phyloP scores from a whole-genome alignment of 257 asterid species.

The Mentha longifolia region DNA sequence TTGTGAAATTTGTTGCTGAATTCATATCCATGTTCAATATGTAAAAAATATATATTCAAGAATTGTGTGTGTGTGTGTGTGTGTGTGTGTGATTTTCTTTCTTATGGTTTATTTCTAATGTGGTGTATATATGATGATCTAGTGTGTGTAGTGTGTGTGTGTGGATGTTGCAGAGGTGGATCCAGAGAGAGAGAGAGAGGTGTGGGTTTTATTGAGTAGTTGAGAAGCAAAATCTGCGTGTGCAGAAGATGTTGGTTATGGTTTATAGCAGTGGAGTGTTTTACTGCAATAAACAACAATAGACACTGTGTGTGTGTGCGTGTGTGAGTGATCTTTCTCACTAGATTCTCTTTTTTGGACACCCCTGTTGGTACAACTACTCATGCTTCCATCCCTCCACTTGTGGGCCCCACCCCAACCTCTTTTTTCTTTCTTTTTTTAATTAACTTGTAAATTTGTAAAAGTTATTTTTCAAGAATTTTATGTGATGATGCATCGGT shows the following conservation, averaged over 20 bases:
- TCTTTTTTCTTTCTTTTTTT: too few species aligned
- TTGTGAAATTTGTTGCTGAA: conserved; percentile 21
- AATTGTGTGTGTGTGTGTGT: too few species aligned
- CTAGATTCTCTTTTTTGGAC: conserved; percentile 54
- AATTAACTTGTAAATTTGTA: neutral
- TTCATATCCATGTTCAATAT: too few species aligned
- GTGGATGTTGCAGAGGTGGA: neutral
- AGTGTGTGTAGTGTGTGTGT: conserved; percentile 3
- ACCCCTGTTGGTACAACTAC: conserved; percentile 40
- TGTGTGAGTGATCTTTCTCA: conserved; percentile 54
- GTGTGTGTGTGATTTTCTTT: conserved; percentile 8
- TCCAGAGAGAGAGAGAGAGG: neutral
- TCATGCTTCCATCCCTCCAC: conserved; percentile 34
- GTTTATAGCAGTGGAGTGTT: conserved; percentile 9
- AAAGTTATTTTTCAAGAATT: neutral
- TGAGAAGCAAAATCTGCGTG: conserved; percentile 58
- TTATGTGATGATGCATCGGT: too few species aligned
- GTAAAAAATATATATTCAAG: too few species aligned
- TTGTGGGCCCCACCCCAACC: conserved; percentile 32
- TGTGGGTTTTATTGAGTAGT: conserved; percentile 49
- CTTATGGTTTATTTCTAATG: neutral
- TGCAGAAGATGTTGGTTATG: conserved; percentile 41
- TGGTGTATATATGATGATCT: neutral
- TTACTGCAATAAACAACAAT: conserved; percentile 29
- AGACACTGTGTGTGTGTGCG: conserved; percentile 23